Base-by-base conservation (phyloP, 192 early-diverging fungal species). In the Coemansia erecta region DNA sequence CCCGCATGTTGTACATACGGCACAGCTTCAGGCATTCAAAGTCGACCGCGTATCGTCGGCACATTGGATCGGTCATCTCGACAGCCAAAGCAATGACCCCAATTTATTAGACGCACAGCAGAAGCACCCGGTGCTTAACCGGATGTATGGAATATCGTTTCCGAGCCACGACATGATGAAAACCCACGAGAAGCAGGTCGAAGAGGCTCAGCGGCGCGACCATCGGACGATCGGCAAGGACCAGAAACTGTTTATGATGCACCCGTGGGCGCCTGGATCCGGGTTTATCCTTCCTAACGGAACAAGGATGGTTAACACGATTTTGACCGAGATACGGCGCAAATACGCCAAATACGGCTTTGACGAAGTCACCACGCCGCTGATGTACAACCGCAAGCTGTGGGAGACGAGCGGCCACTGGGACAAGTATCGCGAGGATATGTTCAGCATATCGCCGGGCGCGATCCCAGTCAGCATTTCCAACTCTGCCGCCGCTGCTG, bases 371-470 rank as follows among this genome's bases (percentile, higher is more conserved):
- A 90, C 90, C 68, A 91, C 93, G 2, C 95, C 95, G 12, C 79
- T 94, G 31, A 85, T 98, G 60, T 98, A 90, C 76, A 93, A 94
- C 69, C 92, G 92, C 68, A 85, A 87, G 56, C 68, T 98, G 41
- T 98, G 95, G 95, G 92, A 92, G 72, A 91, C 83, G 1, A 88
- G 85, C 23, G 95, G 95, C 0, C 95, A 98, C 68, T 98, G 95
- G 95, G 86, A 95, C 56, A 95, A 98, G 64, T 98, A 98, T 67
- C 85, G 83, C 65, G 92, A 92, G 14, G 92, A 96, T 62, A 98
- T 98, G 94, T 98, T 94, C 70, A 71, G 82, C 41, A 78, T 81
- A 10, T 60, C 69, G 19, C 18, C 69, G 13, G 47, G 53, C 6
- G 44, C 40, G 13, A 24, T 49, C 23, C 57, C 41, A 23, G 59